Evolutionary conservation across 176 grass and related monocot species (phyloP), one percentile per base, ranked within the genome.

Genomic region (Oryza longistaminata): DNA sequence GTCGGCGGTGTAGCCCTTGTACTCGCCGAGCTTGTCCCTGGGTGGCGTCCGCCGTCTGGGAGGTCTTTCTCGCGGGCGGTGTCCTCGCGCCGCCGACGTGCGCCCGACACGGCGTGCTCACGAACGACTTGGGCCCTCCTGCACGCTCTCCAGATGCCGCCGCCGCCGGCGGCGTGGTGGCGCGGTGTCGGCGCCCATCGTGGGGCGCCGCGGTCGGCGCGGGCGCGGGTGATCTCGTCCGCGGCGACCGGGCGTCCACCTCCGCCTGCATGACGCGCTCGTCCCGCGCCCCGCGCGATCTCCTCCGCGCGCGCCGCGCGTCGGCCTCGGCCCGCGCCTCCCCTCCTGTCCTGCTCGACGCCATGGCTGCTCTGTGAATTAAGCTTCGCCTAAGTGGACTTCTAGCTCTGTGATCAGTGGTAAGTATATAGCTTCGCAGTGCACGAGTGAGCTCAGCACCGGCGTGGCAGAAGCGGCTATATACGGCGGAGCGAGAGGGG

Each of bases 101-200:
- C 83, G 79, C 15, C 85, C 87, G 25, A 94, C 82, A 94, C 82
- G 10, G 78, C 74, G n/a, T n/a, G 49, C 78, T 87, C 1, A 87
- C 70, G 2, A 92, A 34, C 34, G 88, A 90, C 80, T 83, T 92
- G 64, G 90, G 68, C 90, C 87, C 61, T 90, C 86, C 85, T 90
- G 87, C 33, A 92, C 72, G 78, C 88, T 94, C 48, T 44, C 90
- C 34, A 97, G 60, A 97, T 88, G 79, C 95, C 90, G 14, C 86
- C 84, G 11, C 86, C 84, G 9, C 88, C 42, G 1, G 50, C 75
- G 39, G 7, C 39, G 39, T 40, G 39, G 6, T 40, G 39, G 7
- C n/a, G 39, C 39, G 7, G 39, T 40, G 39, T 40, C 39, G 39
- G 39, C 39, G 39, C 39, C 39, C 39, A 8, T 40, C 39, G 39